Evolutionary conservation across 2,329 filamentous ascomycete species (phyloP), one percentile per base, ranked within the genome.

Genomic region (Myrmaecium sp.): DNA sequence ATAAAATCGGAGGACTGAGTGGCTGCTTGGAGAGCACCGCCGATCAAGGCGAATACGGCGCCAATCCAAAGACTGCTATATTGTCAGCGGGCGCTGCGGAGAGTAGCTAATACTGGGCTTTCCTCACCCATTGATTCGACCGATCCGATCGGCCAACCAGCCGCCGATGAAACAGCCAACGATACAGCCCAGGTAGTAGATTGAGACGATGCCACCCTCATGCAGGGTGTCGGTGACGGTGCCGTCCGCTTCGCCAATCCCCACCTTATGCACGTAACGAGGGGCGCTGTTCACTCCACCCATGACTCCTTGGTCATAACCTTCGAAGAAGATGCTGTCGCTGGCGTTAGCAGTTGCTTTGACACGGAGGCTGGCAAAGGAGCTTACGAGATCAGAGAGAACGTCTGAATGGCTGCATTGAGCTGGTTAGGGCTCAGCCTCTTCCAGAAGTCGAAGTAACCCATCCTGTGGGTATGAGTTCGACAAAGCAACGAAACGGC

Each of bases 211-310:
- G 2, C 69, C 69, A 5, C 70, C 71, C 39, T 76, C 68, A 3
- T 73, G 54, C 11, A 74, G 39, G 14, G 63, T 66, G 39, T 73
- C 49, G 1, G 64, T 69, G 7, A 75, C 30, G 2, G 46, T 39
- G 13, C 54, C 51, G 13, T 55, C 45, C 11, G 64, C 60, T 36
- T 75, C 60, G 5, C 73, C 74, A 34, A 76, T 69, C 5, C 60
- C 60, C 70, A 79, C 77, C 6, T 66, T 51, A 19, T 66, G 55
- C 26, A 72, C 66, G 40, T 78, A 79, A 43, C 75, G 51, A 26
- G 62, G 62, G 20, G 69, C 60, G 24, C 66, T 71, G 47, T 78
- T 77, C 8, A 78, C 71, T 30, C 73, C 73, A 11, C 66, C 65
- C 59, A 64, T 63, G 51, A 64, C 56, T 17, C 60, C 63, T 38